Evolutionary conservation across 2,329 filamentous ascomycete species (phyloP), one percentile per base, ranked within the genome.

Genomic region (Trichoderma endophyticum): DNA sequence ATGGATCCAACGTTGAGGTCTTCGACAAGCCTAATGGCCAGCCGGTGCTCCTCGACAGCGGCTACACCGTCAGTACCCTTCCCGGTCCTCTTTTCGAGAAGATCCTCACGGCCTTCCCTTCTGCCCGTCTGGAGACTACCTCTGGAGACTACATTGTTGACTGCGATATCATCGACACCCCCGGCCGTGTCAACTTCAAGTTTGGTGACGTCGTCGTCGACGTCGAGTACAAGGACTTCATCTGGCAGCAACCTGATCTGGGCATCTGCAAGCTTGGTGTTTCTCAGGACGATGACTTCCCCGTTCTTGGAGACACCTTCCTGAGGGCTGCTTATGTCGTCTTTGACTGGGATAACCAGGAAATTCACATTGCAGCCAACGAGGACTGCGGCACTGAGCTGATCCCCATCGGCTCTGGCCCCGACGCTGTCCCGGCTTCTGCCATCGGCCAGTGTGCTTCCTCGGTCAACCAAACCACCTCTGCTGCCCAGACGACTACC

Each of bases 41-140:
- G 48, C 79, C 84, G 26, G 87, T 88, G 15, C 84, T 91, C 30
- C 84, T 92, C 30, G 90, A 92, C 80, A 90, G 88, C 15, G 92
- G 92, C 71, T 91, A 88, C 73, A 91, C 89, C 56, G 82, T 92
- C 70, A 91, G 88, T 79, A 89, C 91, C 73, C 85, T 94, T 2
- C 92, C 92, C 3, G 82, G 87, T 72, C 77, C 82, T 36, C 80
- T 92, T 72, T 86, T 88, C 72, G 74, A 80, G 32, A 75, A 79
- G 36, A 81, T 90, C 39, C 82, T 77, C 71, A 79, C 66, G 77
- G 83, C 75, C 72, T 89, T 82, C 75, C 80, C 80, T 8, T 84
- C 83, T 69, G 85, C 87, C 51, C 78, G 82, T 18, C 82, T 84
- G 59, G 82, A 85, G 51, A 54, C 77, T 1, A 75, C 80, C 32